Conservation (phyloP, 2,329 filamentous ascomycete genomes). For the Fusarium sp. region DNA sequence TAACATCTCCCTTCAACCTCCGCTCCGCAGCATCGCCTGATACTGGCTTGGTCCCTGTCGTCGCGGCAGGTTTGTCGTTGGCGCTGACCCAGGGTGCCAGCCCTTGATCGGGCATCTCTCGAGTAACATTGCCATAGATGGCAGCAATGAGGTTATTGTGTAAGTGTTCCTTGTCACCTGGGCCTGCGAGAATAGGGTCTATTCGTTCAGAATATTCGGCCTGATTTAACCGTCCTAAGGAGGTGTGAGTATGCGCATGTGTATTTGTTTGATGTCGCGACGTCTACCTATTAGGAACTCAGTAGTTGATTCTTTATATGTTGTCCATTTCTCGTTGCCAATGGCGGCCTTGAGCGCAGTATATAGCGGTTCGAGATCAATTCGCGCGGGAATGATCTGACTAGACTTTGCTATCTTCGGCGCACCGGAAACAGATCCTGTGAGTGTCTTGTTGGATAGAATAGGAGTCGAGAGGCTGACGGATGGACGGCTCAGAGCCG, state of each 20-base stretch:
- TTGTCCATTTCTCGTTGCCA: constrained; percentile 70
- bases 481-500: constrained; percentile 73
- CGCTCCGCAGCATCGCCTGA: constrained; percentile 75
- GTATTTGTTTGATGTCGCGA: background rate
- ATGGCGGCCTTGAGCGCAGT: constrained; percentile 70
- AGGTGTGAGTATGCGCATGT: constrained; percentile 47
- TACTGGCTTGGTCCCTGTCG: constrained; percentile 70
- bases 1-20: constrained; percentile 75
- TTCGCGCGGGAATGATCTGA: constrained; percentile 73
- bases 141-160: constrained; percentile 77
- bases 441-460: constrained; percentile 68
- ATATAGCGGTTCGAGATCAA: constrained; percentile 76
- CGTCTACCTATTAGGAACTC: constrained; percentile 72
- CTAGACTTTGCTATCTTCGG: constrained; percentile 69
- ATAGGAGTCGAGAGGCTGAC: constrained; percentile 70
- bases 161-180: constrained; percentile 71
- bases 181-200: constrained; percentile 70
- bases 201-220: constrained; percentile 69
- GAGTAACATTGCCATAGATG: constrained; percentile 76
- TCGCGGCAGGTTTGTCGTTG: constrained; percentile 73
- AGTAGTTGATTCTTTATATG: constrained; percentile 72
- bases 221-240: constrained; percentile 72
- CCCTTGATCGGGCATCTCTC: constrained; percentile 76
- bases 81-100: constrained; percentile 79
- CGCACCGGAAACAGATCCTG: constrained; percentile 62